Evolutionary conservation across 306 rosid genomes (phyloP), one percentile per base, ranked within the genome.

Genomic region (Quercus ilex): DNA sequence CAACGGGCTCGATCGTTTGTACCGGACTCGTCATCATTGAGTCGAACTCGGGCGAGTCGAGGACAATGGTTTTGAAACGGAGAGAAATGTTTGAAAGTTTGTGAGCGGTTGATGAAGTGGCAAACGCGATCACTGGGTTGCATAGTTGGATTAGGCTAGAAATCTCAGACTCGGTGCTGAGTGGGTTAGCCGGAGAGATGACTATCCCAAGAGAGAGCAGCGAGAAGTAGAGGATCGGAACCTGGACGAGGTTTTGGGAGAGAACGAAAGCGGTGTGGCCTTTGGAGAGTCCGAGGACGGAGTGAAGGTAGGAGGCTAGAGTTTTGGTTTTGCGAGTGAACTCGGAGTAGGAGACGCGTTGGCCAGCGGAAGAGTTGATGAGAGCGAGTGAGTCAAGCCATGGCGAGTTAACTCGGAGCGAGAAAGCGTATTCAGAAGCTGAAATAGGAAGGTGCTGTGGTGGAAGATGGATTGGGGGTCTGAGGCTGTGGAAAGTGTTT

Each of bases 141-240:
- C 77, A 84, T 55, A 90, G 75, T 4, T 67, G 31, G 17, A 80
- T 2, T 51, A 87, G 75, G 55, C 59, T 73, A 17, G 81, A 33
- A 80, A 88, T 80, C 12, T 90, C 91, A 4, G 86, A 76, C 13
- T 65, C 79, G 21, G 90, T 73, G 82, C 83, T 51, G 83, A 70
- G 21, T 19, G 93, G 93, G 30, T 90, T 90, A 2, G 76, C 79
- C 0, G 93, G 91, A 0, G 93, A 87, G 85, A 90, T 51, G 25
- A 90, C 77, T 5, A 83, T 89, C 28, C 93, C 91, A 10, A 90
- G 26, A 4, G 91, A 71, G 64, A 90, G 89, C 2, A 90, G 81
- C 12, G 91, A 86, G 86, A 90, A 86, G 89, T 75, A 82, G 82
- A 90, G 87, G 79, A 90, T 86, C 28, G 93, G 91, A 0, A 90